Evolutionary conservation across 2,329 filamentous ascomycete genomes (phyloP).

Genomic region (Cadophora sp.): DNA sequence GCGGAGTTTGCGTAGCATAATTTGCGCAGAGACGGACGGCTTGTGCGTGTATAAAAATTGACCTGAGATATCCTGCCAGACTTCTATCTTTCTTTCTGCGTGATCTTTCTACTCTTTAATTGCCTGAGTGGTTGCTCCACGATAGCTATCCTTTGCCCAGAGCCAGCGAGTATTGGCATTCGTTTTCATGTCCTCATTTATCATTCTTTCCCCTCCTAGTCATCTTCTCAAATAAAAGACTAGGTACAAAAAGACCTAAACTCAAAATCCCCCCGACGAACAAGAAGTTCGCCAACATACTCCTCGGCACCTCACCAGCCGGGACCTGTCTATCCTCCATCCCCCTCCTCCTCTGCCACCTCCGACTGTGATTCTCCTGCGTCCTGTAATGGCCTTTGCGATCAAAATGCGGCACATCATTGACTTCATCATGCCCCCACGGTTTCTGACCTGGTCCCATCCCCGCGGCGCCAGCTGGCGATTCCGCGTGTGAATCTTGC

Average conservation of each 20-base stretch:
- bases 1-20: slow-evolving; percentile 31
- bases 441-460: slow-evolving; percentile 66
- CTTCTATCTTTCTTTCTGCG: slow-evolving; percentile 8
- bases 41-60: slow-evolving; percentile 39
- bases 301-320: slow-evolving; percentile 29
- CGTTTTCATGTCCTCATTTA: slow-evolving; percentile 23
- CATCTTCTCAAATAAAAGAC: slow-evolving; percentile 39
- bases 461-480: slow-evolving; percentile 52
- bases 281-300: slow-evolving; percentile 51
- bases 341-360: slow-evolving; percentile 40
- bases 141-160: no score
- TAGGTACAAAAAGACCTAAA: slow-evolving; percentile 47
- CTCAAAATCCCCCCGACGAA: slow-evolving; percentile 46
- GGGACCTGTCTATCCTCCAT: slow-evolving; percentile 41
- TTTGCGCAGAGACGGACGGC: slow-evolving; percentile 26
- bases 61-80: slow-evolving; percentile 24
- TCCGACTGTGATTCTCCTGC: slow-evolving; percentile 56
- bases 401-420: slow-evolving; percentile 81
- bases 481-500: slow-evolving; percentile 46
- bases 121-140: not conserved
- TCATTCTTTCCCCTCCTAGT: slow-evolving; percentile 24
- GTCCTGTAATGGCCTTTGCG: slow-evolving; percentile 74
- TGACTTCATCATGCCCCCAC: slow-evolving; percentile 50
- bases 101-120: not conserved
- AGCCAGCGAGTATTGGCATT: not conserved